Evolutionary conservation across 2,329 filamentous ascomycete species (phyloP), one percentile per base, ranked within the genome.

Genomic region (Trichoderma sp.): DNA sequence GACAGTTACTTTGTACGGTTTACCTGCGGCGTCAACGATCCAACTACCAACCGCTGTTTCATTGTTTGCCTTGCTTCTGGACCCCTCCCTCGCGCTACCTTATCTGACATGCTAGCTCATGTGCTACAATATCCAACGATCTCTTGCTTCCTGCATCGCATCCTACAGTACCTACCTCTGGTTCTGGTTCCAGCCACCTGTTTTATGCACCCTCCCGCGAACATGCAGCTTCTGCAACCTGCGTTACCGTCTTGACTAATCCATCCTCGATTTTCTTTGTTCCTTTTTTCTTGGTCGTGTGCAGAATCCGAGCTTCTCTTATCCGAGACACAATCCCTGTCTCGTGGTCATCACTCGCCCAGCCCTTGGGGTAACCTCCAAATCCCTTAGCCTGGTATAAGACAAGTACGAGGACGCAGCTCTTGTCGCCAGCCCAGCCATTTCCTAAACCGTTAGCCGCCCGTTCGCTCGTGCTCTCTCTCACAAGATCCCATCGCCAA

Each of bases 371-470:
- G 38, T 63, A 50, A 62, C 68, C 31, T 62, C 59, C 59, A 62
- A 31, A n/a, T 33, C 59, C 50, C 50, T 56, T 69, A 41, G 68
- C 38, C 56, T 27, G 56, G 38, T 35, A 29, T n/a, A 60, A 56
- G 12, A 53, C 45, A 24, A 53, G 45, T 24, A 56, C 50, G 9
- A 56, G 50, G 2, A 14, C 50, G n/a, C 67, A 59, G 53, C 24
- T 38, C 14, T 35, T 38, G 21, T 35, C 27, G 56, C 27, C 59
- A 50, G 18, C 59, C 59, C 33, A 41, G 59, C 38, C 56, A 27
- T 53, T 64, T 33, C 56, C 68, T 45, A 62, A 63, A 38, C 31
- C 69, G 69, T 24, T 72, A 64, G 59, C 29, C 69, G 69, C 69
- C 27, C n/a, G 38, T 27, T 21, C 27, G 21, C 69, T 63, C 45